Percentiles rank a stretch among this genome's conserved stretches.
Conservation (phyloP, 306 rosid species). For the Medicago arabica region DNA sequence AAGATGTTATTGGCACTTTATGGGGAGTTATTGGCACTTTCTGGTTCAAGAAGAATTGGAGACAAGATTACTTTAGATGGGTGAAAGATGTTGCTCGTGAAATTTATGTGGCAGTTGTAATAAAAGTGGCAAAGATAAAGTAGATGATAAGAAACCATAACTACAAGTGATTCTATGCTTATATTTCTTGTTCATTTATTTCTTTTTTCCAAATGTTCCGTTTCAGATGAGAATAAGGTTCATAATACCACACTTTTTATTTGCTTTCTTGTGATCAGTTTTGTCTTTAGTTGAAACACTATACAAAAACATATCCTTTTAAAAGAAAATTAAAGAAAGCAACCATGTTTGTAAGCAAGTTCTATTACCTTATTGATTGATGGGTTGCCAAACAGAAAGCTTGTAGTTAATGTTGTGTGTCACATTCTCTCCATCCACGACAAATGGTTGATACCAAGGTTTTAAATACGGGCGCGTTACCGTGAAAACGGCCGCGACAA, state of each 20-base stretch:
- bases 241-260: background rate
- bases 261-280: constrained; percentile 12
- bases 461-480: no score
- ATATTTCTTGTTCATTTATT: background rate
- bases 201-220: background rate
- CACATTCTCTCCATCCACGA: no score
- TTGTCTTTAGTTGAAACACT: background rate
- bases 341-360: no score
- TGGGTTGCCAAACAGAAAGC: no score
- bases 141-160: background rate
- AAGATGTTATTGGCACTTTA: background rate
- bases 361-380: no score
- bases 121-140: constrained; percentile 12
- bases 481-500: no score
- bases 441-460: no score
- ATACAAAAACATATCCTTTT: no score
- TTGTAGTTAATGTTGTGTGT: no score
- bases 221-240: background rate
- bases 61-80: constrained; percentile 41
- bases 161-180: background rate
- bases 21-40: constrained; percentile 32
- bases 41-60: constrained; percentile 31
- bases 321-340: no score
- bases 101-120: constrained; percentile 4
- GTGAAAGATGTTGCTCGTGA: constrained; percentile 27